phyloP scores from a whole-genome alignment of 169 alveolate genomes.

The Eimeria necatrix region DNA sequence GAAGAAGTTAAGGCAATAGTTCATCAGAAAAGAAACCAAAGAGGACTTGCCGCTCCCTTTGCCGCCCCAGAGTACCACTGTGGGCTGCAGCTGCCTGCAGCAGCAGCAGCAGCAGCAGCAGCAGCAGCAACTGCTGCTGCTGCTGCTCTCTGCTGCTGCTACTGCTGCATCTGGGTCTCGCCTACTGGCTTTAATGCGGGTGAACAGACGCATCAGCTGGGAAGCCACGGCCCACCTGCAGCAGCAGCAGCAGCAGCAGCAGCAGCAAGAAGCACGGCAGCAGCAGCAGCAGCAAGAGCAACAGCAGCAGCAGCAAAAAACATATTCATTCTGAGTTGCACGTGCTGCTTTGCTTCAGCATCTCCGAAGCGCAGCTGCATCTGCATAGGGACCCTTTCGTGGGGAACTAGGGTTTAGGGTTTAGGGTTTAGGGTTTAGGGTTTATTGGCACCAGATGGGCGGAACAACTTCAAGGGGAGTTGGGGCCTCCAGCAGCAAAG shows the following conservation, averaged over 20 bases:
- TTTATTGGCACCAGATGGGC: neutral
- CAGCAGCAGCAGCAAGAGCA: neutral
- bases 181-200: neutral
- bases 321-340: too few species aligned
- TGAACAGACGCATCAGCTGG: neutral
- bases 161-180: neutral
- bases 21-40: neutral
- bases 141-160: neutral
- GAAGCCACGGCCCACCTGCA: neutral
- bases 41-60: slow-evolving; percentile 44
- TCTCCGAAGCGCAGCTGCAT: neutral
- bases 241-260: neutral
- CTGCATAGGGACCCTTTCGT: too few species aligned
- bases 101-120: neutral
- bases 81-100: slow-evolving; percentile 2
- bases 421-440: neutral
- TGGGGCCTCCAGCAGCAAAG: neutral
- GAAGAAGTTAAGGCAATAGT: slow-evolving; percentile 26
- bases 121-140: neutral
- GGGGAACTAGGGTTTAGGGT: neutral
- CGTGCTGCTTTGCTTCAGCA: neutral
- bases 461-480: neutral
- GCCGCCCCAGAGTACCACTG: slow-evolving; percentile 42
- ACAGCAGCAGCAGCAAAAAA: too few species aligned
- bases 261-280: neutral